A percentile compares a stretch with the other conserved stretches of the same genome.
Evolutionary conservation across 192 early-diverging fungal genomes (phyloP).

Genomic region (Paraglomus occultum): DNA sequence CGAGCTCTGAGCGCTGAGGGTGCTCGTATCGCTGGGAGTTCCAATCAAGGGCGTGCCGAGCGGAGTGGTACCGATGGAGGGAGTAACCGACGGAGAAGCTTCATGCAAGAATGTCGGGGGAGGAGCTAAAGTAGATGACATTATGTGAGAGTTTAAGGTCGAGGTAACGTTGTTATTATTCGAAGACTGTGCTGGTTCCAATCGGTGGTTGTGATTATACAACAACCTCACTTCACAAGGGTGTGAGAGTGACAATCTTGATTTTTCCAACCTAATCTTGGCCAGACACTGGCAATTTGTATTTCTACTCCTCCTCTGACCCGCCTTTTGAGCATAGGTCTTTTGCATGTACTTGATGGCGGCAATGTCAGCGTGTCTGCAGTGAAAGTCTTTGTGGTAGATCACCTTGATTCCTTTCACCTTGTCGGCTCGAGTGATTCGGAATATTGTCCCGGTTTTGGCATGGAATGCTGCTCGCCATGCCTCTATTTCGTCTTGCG

Average conservation of each 20-base stretch:
- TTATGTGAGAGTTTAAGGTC: too few species aligned
- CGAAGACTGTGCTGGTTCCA: neutral
- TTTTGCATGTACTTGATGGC: constrained; percentile 33
- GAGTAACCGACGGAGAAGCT: too few species aligned
- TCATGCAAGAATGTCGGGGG: too few species aligned
- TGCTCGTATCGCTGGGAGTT: too few species aligned
- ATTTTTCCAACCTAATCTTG: constrained; percentile 28
- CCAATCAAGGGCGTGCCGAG: too few species aligned
- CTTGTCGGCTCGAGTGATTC: constrained; percentile 27
- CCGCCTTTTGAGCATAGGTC: constrained; percentile 29
- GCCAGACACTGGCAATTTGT: constrained; percentile 30
- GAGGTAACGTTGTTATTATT: too few species aligned
- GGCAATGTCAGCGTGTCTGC: constrained; percentile 26
- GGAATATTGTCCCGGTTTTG: constrained; percentile 28
- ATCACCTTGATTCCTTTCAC: constrained; percentile 31
- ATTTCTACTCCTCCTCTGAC: constrained; percentile 28
- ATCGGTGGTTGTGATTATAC: constrained; percentile 28
- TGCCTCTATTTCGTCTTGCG: constrained; percentile 22
- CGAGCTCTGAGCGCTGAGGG: too few species aligned
- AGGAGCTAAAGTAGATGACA: too few species aligned
- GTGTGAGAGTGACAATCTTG: constrained; percentile 16
- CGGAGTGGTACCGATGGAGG: too few species aligned
- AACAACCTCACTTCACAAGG: constrained; percentile 23
- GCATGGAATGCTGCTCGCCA: constrained; percentile 21
- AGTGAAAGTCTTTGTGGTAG: constrained; percentile 31